These are phyloP conservation scores for Coelastrella sp. DNA, from an alignment of 139 green algal genomes.

Conservation along the genomic window DNA sequence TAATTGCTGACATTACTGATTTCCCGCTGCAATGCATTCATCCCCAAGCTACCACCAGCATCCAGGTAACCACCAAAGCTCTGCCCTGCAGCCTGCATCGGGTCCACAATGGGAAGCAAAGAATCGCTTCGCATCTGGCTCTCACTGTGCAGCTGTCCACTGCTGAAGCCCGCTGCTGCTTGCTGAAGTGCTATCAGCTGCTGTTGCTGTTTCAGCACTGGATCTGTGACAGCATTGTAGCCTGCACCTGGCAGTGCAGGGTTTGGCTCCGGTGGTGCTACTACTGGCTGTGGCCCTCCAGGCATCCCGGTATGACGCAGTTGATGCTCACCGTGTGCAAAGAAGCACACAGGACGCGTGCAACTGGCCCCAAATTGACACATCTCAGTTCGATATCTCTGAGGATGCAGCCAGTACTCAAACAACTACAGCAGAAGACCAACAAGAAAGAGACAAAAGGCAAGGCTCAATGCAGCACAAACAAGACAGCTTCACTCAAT, in stretches of 20 bases:
- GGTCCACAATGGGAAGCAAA: not conserved
- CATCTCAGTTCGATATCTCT: conserved; percentile 58
- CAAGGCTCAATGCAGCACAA: not conserved
- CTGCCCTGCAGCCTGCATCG: not conserved
- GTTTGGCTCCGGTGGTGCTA: conserved; percentile 46
- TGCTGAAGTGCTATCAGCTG: conserved; percentile 32
- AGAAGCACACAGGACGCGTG: conserved; percentile 53
- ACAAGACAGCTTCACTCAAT: too few relatives aligned
- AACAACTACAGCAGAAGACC: conserved; percentile 58
- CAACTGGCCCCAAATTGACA: conserved; percentile 49
- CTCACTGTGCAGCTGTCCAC: conserved; percentile 14
- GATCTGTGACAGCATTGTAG: not conserved
- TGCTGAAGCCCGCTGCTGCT: conserved; percentile 20
- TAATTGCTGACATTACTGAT: not conserved
- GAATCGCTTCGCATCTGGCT: conserved; percentile 20
- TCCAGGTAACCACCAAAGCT: not conserved
- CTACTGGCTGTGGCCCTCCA: conserved; percentile 45
- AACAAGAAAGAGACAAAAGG: not conserved
- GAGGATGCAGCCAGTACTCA: conserved; percentile 94
- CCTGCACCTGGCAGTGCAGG: conserved; percentile 1
- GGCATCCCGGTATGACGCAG: conserved; percentile 45
- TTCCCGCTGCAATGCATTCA: not conserved
- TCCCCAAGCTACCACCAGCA: conserved; percentile 14
- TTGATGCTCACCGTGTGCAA: conserved; percentile 46
- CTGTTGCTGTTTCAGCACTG: conserved; percentile 38